phyloP scores from a whole-genome alignment of 768 basidiomycete genomes.

The Ephemerocybe angulata region DNA sequence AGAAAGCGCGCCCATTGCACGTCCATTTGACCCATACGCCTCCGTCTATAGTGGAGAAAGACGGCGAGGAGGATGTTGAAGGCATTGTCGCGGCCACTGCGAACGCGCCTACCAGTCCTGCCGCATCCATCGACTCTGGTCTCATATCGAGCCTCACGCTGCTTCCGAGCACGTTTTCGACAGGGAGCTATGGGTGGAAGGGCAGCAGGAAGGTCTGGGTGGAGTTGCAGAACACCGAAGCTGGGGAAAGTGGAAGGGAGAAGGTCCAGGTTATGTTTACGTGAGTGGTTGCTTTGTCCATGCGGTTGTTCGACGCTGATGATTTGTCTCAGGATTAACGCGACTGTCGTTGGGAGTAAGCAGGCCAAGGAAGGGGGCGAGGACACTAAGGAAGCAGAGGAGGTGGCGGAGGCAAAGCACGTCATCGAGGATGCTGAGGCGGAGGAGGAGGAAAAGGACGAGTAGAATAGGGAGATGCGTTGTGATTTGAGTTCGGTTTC shows the following conservation, averaged over 20 bases:
- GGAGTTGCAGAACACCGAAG: slow-evolving; percentile 52
- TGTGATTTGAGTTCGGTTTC: no score
- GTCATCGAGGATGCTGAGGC: not conserved
- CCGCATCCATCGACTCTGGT: slow-evolving; percentile 51
- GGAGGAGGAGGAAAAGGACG: not conserved
- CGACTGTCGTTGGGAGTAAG: slow-evolving; percentile 72
- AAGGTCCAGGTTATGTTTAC: slow-evolving; percentile 72
- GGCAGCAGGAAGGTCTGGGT: slow-evolving; percentile 64
- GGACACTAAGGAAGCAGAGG: slow-evolving; percentile 4
- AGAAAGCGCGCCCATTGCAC: slow-evolving; percentile 67
- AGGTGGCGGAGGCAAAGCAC: slow-evolving; percentile 9
- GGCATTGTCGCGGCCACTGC: slow-evolving; percentile 43
- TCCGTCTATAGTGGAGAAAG: slow-evolving; percentile 34
- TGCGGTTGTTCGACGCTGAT: not conserved
- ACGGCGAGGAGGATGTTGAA: slow-evolving; percentile 3
- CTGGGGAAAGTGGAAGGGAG: slow-evolving; percentile 45
- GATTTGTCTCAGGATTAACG: slow-evolving; percentile 55
- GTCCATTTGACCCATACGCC: slow-evolving; percentile 65
- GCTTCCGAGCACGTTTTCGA: slow-evolving; percentile 57
- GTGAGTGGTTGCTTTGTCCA: slow-evolving; percentile 39
- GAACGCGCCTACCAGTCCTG: slow-evolving; percentile 29
- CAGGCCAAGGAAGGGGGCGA: slow-evolving; percentile 32
- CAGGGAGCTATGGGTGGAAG: slow-evolving; percentile 86
- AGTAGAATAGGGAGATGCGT: no score
- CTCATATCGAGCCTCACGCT: slow-evolving; percentile 56